Conservation (phyloP, 1,284 basidiomycete species). For the Apiotrichum akiyoshidainum region DNA sequence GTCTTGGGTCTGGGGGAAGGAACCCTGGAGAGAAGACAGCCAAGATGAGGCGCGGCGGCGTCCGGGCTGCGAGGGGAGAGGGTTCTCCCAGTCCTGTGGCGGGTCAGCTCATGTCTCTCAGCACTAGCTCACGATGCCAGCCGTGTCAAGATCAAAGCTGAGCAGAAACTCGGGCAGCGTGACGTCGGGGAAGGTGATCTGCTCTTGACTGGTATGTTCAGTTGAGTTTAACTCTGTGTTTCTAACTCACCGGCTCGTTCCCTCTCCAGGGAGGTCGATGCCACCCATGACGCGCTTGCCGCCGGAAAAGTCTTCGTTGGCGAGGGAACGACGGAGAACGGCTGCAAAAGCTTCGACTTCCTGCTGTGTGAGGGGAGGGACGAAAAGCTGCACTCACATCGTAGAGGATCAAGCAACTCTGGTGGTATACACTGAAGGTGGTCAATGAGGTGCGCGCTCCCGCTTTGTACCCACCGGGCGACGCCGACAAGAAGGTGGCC, state of each 20-base stretch:
- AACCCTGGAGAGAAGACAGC: not conserved
- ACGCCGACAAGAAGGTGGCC: conserved; percentile 83
- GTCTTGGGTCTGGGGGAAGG: conserved; percentile 11
- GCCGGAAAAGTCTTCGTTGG: conserved; percentile 9
- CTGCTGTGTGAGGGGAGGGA: conserved; percentile 6
- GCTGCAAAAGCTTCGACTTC: conserved; percentile 37
- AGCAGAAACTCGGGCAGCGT: conserved; percentile 16
- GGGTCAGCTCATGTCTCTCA: not conserved
- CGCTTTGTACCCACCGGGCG: conserved; percentile 61
- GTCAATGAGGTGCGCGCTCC: not conserved
- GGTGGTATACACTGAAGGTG: conserved; percentile 31
- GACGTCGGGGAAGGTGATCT: conserved; percentile 36
- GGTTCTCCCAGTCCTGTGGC: conserved; percentile 38
- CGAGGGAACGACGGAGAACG: conserved; percentile 29
- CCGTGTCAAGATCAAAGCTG: conserved; percentile 27
- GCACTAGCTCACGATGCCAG: conserved; percentile 27
- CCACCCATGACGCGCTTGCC: conserved; percentile 13
- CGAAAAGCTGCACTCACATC: conserved; percentile 19
- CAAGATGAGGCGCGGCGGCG: conserved; percentile 8
- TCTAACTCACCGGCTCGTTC: conserved; percentile 32
- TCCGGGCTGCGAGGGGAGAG: conserved; percentile 11
- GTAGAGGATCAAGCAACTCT: conserved; percentile 40
- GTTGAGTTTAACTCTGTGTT: not conserved
- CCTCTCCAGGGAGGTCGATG: conserved; percentile 35
- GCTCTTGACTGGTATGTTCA: conserved; percentile 29